Conservation (phyloP, 148 eudicot genomes). For the Nyssa sinensis region DNA sequence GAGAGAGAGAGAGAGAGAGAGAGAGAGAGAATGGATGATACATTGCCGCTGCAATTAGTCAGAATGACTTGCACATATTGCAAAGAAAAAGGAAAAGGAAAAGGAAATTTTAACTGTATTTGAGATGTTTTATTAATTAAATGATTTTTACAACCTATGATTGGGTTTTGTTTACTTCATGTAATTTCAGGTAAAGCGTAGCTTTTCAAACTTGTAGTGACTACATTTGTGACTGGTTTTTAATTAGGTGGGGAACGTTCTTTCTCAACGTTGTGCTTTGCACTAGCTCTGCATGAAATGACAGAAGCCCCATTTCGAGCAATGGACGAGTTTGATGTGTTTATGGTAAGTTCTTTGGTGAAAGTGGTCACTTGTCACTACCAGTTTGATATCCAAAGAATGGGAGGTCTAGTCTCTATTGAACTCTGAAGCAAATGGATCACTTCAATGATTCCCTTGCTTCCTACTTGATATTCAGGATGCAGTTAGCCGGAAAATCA, state of each 20-base stretch:
- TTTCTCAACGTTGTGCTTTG: slow-evolving; percentile 92
- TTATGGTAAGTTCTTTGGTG: slow-evolving; percentile 61
- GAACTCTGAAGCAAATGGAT: neutral
- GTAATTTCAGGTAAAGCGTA: neutral
- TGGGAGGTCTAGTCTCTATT: neutral
- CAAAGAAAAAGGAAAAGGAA: neutral
- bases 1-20: neutral
- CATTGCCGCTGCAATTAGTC: neutral
- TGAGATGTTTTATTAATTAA: no score
- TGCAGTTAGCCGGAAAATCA: slow-evolving; percentile 96
- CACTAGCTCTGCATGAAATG: slow-evolving; percentile 96
- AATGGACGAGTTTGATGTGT: slow-evolving; percentile 98
- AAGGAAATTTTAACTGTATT: neutral
- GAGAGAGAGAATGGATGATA: neutral
- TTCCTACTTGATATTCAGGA: slow-evolving; percentile 50
- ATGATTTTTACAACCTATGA: neutral
- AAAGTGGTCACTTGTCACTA: neutral
- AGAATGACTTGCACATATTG: neutral
- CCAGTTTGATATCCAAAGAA: neutral
- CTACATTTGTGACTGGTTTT: neutral
- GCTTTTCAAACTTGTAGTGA: neutral
- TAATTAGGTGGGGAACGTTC: slow-evolving; percentile 91
- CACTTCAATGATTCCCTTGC: slow-evolving; percentile 2
- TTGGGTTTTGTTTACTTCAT: neutral
- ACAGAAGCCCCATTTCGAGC: slow-evolving; percentile 98